Base-by-base conservation (phyloP, 2,329 filamentous ascomycete genomes). In the Fusarium transvaalense region DNA sequence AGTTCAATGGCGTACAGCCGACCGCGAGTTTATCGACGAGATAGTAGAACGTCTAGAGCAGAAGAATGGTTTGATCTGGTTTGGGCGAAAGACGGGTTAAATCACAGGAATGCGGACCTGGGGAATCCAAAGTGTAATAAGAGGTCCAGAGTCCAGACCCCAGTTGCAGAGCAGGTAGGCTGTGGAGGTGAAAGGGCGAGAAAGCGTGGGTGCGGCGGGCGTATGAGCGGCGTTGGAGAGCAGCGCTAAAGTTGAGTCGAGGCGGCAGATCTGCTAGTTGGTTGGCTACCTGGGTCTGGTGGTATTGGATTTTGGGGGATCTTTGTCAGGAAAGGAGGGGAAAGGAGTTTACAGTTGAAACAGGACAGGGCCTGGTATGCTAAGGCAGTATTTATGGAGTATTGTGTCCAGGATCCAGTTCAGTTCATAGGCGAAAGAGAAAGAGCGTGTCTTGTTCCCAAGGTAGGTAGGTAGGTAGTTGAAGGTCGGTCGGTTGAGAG, bases 121-220 rank as follows among this genome's bases (percentile, higher is more conserved):
- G 64, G 71, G 64, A 46, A 52, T 55, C 43, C 56, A 69, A 73
- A 72, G 71, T 69, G 57, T 73, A 72, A 66, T 68, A 51, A 70
- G 67, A 61, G 69, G 71, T 69, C 71, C 61, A 71, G 56, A 62
- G 38, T 69, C 69, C 57, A 69, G 59, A 62, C 56, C 57, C 56
- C 56, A 61, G 39, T 39, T 55, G 46, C 31, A 59, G 52, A 57
- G 39, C 42, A 45, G 56, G 60, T 70, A 60, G 68, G 68, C 66
- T 64, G 59, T 51, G 56, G 64, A 66, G 43, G 53, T 59, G 43
- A 45, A 69, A 56, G 57, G 61, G 46, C 46, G 46, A 69, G 39
- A 34, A 55, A 67, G 46, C 46, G 66, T 56, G 62, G 54, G 42
- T 29, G 39, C 50, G 51, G 63, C 66, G 63, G 66, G 58, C 62